These are phyloP conservation scores for Amaranthus hypochondriacus DNA, from an alignment of 148 eudicot genomes.

Conservation along the genomic window DNA sequence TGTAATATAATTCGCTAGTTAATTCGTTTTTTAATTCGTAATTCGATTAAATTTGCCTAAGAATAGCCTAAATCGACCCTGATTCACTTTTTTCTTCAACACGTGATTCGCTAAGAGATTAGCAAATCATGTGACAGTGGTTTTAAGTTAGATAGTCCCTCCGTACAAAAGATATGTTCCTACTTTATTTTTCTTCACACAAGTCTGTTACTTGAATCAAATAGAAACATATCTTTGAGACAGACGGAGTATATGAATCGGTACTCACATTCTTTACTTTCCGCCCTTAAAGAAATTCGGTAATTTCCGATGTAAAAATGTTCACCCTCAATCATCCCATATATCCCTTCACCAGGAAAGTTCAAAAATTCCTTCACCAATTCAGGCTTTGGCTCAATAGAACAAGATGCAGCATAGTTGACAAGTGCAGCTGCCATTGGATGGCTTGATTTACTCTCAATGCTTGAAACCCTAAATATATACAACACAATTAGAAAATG, in stretches of 20 bases:
- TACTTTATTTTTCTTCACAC: too few species aligned
- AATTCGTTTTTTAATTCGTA: too few species aligned
- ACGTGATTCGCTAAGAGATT: too few species aligned
- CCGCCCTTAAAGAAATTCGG: conserved; percentile 38
- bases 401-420: conserved; percentile 22
- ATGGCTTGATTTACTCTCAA: conserved; percentile 55
- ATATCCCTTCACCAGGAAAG: conserved; percentile 48
- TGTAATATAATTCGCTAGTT: too few species aligned
- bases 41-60: too few species aligned
- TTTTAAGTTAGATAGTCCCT: too few species aligned
- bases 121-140: too few species aligned
- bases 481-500: not conserved
- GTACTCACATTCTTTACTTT: conserved; percentile 25
- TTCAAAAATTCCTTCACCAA: conserved; percentile 37
- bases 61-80: too few species aligned
- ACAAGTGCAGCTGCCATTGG: conserved; percentile 48
- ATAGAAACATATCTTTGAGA: not conserved
- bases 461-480: conserved; percentile 45
- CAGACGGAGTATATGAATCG: too few species aligned
- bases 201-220: not conserved
- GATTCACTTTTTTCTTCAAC: too few species aligned
- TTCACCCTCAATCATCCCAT: conserved; percentile 41
- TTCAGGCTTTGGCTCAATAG: conserved; percentile 38
- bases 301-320: conserved; percentile 41
- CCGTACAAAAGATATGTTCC: too few species aligned